A percentile compares a stretch with the other conserved stretches of the same genome.
phyloP scores from a whole-genome alignment of 306 rosid genomes.

The Luffa acutangula region DNA sequence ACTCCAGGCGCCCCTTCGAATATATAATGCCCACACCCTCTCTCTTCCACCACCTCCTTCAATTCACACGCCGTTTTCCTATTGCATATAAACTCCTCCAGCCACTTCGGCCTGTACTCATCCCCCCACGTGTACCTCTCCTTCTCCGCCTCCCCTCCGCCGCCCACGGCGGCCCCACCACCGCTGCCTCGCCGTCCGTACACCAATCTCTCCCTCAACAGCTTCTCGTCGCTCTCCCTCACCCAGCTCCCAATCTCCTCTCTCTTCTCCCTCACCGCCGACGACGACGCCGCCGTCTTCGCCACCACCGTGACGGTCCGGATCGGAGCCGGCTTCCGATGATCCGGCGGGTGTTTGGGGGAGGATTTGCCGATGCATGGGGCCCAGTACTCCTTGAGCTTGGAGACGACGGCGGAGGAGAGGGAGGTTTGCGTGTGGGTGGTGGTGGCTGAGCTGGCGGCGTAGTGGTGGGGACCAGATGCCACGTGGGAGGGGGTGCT shows the following conservation, averaged over 20 bases:
- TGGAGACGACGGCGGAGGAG: constrained; percentile 13
- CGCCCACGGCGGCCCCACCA: neutral
- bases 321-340: neutral
- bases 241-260: neutral
- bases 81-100: constrained; percentile 67
- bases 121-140: constrained; percentile 45
- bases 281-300: neutral
- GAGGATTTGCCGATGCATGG: constrained; percentile 5
- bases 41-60: constrained; percentile 32
- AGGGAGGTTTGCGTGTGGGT: neutral
- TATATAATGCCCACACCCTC: constrained; percentile 50
- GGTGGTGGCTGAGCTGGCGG: neutral
- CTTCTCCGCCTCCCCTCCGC: neutral
- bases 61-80: constrained; percentile 37
- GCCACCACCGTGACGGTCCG: neutral
- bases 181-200: neutral
- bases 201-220: constrained; percentile 38
- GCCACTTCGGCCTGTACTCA: constrained; percentile 41
- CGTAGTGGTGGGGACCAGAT: neutral
- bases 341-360: neutral
- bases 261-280: neutral
- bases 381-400: constrained; percentile 4
- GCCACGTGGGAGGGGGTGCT: neutral
- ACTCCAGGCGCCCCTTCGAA: constrained; percentile 74
- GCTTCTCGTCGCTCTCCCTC: constrained; percentile 30